Percentiles rank a stretch among this genome's conserved stretches.
phyloP scores from a whole-genome alignment of 1,284 basidiomycete genomes.

The Wallemia hederae region DNA sequence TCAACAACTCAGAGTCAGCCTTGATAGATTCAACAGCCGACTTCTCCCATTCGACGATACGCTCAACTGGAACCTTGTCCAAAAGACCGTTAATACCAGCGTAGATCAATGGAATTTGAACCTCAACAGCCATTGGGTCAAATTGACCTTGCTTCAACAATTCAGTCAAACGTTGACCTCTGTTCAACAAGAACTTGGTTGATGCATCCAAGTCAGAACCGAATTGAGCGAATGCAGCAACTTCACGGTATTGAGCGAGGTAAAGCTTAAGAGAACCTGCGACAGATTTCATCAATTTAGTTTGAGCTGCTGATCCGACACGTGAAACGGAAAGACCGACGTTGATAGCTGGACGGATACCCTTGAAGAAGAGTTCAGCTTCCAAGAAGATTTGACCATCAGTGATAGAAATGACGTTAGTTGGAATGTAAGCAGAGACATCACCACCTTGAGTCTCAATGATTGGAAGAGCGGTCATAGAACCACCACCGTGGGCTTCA shows the following conservation, averaged over 20 bases:
- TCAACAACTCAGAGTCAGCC: constrained; percentile 36
- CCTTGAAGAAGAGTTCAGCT: constrained; percentile 97
- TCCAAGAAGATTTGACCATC: constrained; percentile 99
- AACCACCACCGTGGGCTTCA: constrained; percentile 90
- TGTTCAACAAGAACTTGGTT: constrained; percentile 81
- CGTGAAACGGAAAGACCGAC: constrained; percentile 99
- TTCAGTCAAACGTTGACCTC: constrained; percentile 94
- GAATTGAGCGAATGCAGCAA: constrained; percentile 92
- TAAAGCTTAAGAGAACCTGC: constrained; percentile 98
- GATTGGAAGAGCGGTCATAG: constrained; percentile 90
- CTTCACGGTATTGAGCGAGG: constrained; percentile 99
- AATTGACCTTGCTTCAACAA: constrained; percentile 98
- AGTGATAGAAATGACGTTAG: constrained; percentile 80
- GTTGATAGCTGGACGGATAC: constrained; percentile 96
- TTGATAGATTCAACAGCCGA: constrained; percentile 59
- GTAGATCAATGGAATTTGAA: constrained; percentile 95
- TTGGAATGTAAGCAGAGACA: constrained; percentile 80
- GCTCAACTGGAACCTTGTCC: constrained; percentile 70
- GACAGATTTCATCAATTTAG: constrained; percentile 99
- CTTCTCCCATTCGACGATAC: constrained; percentile 79
- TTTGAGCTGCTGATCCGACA: constrained; percentile 98
- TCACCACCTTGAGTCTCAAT: constrained; percentile 99
- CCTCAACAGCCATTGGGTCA: constrained; percentile 64
- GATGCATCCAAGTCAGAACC: constrained; percentile 99
- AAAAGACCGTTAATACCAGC: constrained; percentile 97